A percentile compares a stretch with the other conserved stretches of the same genome.
These are phyloP conservation scores for Starmerella bombi DNA, from an alignment of 805 yeast species.

Conservation along the genomic window DNA sequence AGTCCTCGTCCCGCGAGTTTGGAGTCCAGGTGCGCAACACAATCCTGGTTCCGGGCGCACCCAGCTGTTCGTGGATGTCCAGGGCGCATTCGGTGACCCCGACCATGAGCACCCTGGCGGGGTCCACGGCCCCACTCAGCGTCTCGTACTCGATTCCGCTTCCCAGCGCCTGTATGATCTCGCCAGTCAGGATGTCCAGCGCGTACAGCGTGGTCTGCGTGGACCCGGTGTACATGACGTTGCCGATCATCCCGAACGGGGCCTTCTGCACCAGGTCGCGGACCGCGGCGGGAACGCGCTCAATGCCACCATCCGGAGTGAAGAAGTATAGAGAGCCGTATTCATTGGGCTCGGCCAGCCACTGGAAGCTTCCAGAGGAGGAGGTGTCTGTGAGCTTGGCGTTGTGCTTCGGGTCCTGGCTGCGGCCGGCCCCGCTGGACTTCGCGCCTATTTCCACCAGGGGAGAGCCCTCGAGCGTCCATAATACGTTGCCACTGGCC, in stretches of 20 bases:
- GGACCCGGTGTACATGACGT: conserved; percentile 77
- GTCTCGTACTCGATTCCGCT: conserved; percentile 23
- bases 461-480: conserved; percentile 59
- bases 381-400: no score
- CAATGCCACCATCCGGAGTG: conserved; percentile 59
- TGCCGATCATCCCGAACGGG: conserved; percentile 68
- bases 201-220: conserved; percentile 63
- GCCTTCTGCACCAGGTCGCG: conserved; percentile 65
- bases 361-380: conserved; percentile 21
- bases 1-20: conserved; percentile 59
- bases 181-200: conserved; percentile 62
- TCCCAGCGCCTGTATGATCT: conserved; percentile 58
- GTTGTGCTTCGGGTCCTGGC: conserved; percentile 3
- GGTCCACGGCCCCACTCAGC: conserved; percentile 2
- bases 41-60: conserved; percentile 53
- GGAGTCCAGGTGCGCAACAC: conserved; percentile 87
- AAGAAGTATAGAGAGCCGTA: conserved; percentile 79
- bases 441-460: conserved; percentile 36
- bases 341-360: conserved; percentile 85
- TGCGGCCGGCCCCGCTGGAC: not conserved
- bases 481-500: conserved; percentile 55
- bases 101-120: conserved; percentile 18
- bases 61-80: conserved; percentile 52
- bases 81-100: conserved; percentile 30
- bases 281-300: conserved; percentile 68